Base-by-base conservation (phyloP, 2,329 filamentous ascomycete species). In the Monosporascus sp. region DNA sequence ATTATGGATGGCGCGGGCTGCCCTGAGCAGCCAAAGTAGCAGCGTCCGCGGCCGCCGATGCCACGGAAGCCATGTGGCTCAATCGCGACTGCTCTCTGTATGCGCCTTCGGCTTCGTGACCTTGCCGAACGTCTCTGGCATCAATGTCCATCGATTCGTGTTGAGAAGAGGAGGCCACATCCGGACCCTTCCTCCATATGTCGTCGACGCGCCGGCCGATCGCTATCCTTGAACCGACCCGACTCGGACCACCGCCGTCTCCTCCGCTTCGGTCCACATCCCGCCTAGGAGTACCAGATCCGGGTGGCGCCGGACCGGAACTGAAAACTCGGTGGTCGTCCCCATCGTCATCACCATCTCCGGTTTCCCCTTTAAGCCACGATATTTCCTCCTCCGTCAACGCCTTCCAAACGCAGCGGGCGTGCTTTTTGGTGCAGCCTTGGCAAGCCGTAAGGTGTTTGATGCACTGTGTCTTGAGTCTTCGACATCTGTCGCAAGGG, bases 351-450 rank as follows among this genome's bases (percentile, higher is more conserved):
- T 64, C 65, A 17, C 57, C 61, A 1, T 66, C 64, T 19, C 60
- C 54, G 3, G 54, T 52, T 52, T 71, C 69, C 38, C 64, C 63
- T 51, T 68, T 71, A 3, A 73, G 60, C 59, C 66, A 64, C 3
- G 64, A 63, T 27, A 75, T 64, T 55, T 96, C 91, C 3, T 87
- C 86, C 34, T 90, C 84, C 17, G 83, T 85, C n/a, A 94, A 83
- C 45, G 88, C 84, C 60, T 86, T 88, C 91, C 91, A 96, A 16
- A 85, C 86, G 68, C 91, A 96, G 64, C 91, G 92, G 20, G 90
- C 90, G 67, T 96, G 91, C 68, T 95, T 95, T 68, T 90, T 92
- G 0, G 91, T 95, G 69, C 91, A 96, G 22, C 90, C 90, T 69
- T 87, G 84, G 65, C 91, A 96, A 8, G 90, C 90, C 0, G 90